Conservation (phyloP, 768 basidiomycete species). For the Coprinellus aureogranulatus region DNA sequence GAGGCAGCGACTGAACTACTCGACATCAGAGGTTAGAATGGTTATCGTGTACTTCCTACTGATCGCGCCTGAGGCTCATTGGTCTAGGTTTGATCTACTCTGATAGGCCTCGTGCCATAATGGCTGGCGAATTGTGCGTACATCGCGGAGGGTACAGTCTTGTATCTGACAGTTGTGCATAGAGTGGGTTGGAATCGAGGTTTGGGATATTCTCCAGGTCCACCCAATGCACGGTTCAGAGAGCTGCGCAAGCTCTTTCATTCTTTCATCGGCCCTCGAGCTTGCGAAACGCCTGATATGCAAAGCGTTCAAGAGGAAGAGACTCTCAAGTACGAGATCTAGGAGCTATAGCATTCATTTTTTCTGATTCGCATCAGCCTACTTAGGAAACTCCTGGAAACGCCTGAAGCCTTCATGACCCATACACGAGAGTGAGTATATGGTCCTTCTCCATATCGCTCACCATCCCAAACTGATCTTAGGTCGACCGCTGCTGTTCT, state of each 20-base stretch:
- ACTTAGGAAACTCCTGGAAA: constrained; percentile 11
- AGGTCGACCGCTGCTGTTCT: constrained; percentile 24
- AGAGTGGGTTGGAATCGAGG: constrained; percentile 35
- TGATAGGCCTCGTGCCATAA: constrained; percentile 9
- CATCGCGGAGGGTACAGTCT: constrained; percentile 13
- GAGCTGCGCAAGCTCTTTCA: constrained; percentile 34
- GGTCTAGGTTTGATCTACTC: constrained; percentile 17
- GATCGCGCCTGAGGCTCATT: neutral
- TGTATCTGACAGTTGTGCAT: neutral
- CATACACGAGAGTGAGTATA: constrained; percentile 13
- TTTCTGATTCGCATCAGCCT: constrained; percentile 1
- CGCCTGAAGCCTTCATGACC: constrained; percentile 14
- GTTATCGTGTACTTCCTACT: neutral
- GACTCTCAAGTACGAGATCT: constrained; percentile 12
- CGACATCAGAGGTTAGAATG: constrained; percentile 22
- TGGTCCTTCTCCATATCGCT: neutral
- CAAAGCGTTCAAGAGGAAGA: constrained; percentile 16
- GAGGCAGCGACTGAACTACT: constrained; percentile 25
- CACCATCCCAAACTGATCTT: neutral
- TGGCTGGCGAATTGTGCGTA: constrained; percentile 16
- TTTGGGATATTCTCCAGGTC: constrained; percentile 31
- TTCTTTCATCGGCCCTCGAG: constrained; percentile 29
- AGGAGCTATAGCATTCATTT: no score
- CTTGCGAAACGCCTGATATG: constrained; percentile 16
- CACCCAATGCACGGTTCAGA: constrained; percentile 30